Evolutionary conservation across 2,329 filamentous ascomycete genomes (phyloP).

Genomic region (Monosporascus ibericus): DNA sequence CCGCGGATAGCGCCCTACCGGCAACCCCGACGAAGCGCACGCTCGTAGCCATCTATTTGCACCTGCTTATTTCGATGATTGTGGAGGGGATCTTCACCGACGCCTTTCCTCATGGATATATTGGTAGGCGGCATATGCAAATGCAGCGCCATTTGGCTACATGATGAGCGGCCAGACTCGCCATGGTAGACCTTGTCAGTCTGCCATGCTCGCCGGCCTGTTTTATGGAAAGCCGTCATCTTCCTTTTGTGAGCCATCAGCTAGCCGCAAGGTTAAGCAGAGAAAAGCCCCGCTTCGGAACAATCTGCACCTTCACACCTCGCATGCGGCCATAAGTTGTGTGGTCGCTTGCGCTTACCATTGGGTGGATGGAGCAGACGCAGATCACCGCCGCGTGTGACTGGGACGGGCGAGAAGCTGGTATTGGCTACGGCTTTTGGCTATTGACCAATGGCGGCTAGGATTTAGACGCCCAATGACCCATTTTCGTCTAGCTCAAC

Average conservation of each 20-base stretch:
- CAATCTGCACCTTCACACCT: too few species aligned
- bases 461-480: slow-evolving; percentile 35
- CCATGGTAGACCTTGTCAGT: slow-evolving; percentile 9
- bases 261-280: not conserved
- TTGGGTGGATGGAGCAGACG: not conserved
- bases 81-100: not conserved
- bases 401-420: slow-evolving; percentile 24
- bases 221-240: slow-evolving; percentile 1
- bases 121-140: slow-evolving; percentile 18
- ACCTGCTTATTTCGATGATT: not conserved
- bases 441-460: slow-evolving; percentile 25
- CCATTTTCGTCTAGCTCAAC: slow-evolving; percentile 26
- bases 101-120: not conserved
- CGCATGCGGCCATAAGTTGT: not conserved
- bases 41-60: not conserved
- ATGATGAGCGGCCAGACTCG: not conserved
- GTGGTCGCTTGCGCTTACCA: not conserved
- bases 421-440: slow-evolving; percentile 23
- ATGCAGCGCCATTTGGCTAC: slow-evolving; percentile 11
- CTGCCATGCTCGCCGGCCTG: slow-evolving; percentile 5
- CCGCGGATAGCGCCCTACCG: not conserved
- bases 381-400: slow-evolving; percentile 21
- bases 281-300: not conserved
- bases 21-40: not conserved
- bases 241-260: slow-evolving; percentile 2